A percentile compares a stretch with the other conserved stretches of the same genome.
Conservation (phyloP, 169 alveolate genomes). For the Plasmodium fragile region DNA sequence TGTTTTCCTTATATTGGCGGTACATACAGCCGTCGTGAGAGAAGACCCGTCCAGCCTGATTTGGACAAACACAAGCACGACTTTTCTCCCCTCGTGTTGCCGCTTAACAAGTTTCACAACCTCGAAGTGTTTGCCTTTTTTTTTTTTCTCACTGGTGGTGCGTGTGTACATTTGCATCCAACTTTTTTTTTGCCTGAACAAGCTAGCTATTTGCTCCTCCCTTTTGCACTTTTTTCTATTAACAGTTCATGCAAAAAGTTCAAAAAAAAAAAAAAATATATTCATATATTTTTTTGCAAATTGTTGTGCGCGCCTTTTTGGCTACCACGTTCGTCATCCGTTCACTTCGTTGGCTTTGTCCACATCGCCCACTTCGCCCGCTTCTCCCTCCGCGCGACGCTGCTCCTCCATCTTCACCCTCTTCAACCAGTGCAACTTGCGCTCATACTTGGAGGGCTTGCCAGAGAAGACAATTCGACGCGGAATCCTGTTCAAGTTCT, state of each 20-base stretch:
- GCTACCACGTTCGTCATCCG: not conserved
- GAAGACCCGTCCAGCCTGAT: not conserved
- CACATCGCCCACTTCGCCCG: too few relatives aligned
- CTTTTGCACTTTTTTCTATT: not conserved
- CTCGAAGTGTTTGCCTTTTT: not conserved
- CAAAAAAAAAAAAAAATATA: not conserved
- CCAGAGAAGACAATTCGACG: constrained; percentile 83
- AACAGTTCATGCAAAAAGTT: constrained; percentile 27
- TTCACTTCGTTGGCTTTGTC: not conserved
- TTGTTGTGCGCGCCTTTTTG: not conserved
- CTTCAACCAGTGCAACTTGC: constrained; percentile 40
- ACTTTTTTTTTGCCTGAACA: constrained; percentile 2
- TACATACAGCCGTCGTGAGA: not conserved
- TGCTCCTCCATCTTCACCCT: constrained; percentile 9
- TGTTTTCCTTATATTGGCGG: not conserved
- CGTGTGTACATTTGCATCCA: not conserved
- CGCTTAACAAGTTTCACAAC: not conserved
- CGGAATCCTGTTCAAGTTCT: constrained; percentile 78
- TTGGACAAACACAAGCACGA: not conserved
- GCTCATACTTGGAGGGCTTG: constrained; percentile 83
- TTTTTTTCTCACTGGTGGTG: not conserved
- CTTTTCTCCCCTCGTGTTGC: not conserved
- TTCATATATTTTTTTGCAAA: not conserved
- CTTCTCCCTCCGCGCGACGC: not conserved
- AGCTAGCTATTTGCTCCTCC: not conserved